Evolutionary conservation across 306 rosid species (phyloP).

Genomic region (Vigna radiata): DNA sequence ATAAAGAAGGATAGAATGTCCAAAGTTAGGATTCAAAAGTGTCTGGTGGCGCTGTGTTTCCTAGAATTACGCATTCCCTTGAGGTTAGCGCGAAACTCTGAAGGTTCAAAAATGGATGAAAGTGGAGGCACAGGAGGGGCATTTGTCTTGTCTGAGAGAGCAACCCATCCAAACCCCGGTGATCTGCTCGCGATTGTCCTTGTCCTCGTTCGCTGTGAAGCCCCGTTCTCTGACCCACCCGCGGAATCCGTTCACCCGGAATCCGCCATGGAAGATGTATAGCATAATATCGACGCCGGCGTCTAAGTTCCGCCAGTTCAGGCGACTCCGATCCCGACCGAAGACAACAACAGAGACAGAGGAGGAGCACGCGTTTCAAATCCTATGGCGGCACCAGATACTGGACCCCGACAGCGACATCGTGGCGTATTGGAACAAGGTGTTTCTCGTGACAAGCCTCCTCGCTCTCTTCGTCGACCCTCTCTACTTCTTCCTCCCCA

Average conservation of each 20-base stretch:
- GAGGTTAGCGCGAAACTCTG: neutral
- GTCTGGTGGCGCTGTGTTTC: neutral
- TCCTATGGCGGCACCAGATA: constrained; percentile 81
- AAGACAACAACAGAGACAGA: constrained; percentile 29
- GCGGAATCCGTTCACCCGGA: constrained; percentile 83
- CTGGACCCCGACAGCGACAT: constrained; percentile 88
- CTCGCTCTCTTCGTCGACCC: constrained; percentile 85
- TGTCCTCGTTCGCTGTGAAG: neutral
- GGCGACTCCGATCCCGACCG: constrained; percentile 45
- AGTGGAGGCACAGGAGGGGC: neutral
- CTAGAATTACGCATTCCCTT: neutral
- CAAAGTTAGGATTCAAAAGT: too few species aligned
- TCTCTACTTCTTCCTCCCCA: constrained; percentile 80
- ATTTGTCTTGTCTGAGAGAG: neutral
- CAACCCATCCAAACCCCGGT: neutral
- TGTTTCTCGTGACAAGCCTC: constrained; percentile 75
- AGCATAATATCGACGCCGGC: constrained; percentile 73
- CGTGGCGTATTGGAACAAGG: constrained; percentile 73
- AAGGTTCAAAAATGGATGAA: neutral
- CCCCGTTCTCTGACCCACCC: constrained; percentile 23
- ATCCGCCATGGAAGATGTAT: constrained; percentile 98
- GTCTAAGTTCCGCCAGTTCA: constrained; percentile 44
- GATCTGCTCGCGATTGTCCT: neutral
- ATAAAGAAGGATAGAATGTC: too few species aligned
- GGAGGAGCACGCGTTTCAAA: constrained; percentile 51